phyloP scores from a whole-genome alignment of 768 basidiomycete genomes.

The Kwoniella heveanensis region DNA sequence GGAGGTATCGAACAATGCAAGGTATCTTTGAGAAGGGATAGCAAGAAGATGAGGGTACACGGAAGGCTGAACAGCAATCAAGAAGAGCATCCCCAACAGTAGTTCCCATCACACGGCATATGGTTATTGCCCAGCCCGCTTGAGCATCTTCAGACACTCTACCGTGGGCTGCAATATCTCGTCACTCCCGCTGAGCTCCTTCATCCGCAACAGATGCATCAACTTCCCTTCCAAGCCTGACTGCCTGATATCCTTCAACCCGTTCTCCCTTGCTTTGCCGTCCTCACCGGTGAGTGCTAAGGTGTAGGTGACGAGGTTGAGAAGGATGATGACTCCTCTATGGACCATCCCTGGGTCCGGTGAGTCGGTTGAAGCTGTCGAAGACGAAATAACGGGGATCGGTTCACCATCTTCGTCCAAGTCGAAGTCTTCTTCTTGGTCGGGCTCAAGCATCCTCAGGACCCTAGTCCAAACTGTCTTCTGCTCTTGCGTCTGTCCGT shows the following conservation, averaged over 20 bases:
- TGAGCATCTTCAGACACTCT: conserved; percentile 41
- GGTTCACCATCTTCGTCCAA: conserved; percentile 54
- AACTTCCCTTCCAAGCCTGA: conserved; percentile 65
- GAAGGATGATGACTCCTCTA: conserved; percentile 74
- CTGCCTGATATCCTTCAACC: conserved; percentile 63
- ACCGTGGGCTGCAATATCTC: conserved; percentile 40
- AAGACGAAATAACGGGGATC: conserved; percentile 36
- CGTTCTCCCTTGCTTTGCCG: conserved; percentile 34
- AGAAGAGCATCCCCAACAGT: too few relatives aligned
- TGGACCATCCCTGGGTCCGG: conserved; percentile 67
- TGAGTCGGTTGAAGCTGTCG: conserved; percentile 11
- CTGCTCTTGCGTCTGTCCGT: conserved; percentile 4
- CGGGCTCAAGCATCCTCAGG: conserved; percentile 63
- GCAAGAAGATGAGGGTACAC: not conserved
- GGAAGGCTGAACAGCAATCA: too few relatives aligned
- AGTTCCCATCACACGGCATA: too few relatives aligned
- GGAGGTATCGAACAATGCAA: not conserved
- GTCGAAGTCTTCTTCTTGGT: conserved; percentile 56
- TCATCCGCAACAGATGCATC: conserved; percentile 24
- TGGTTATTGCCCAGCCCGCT: conserved; percentile 13
- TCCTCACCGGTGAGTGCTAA: conserved; percentile 56
- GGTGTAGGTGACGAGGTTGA: conserved; percentile 65
- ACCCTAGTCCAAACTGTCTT: conserved; percentile 64
- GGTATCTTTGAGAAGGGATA: not conserved
- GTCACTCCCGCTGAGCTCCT: conserved; percentile 6